phyloP scores from a whole-genome alignment of 192 early-diverging fungal genomes.

The Entomortierella chlamydospora region DNA sequence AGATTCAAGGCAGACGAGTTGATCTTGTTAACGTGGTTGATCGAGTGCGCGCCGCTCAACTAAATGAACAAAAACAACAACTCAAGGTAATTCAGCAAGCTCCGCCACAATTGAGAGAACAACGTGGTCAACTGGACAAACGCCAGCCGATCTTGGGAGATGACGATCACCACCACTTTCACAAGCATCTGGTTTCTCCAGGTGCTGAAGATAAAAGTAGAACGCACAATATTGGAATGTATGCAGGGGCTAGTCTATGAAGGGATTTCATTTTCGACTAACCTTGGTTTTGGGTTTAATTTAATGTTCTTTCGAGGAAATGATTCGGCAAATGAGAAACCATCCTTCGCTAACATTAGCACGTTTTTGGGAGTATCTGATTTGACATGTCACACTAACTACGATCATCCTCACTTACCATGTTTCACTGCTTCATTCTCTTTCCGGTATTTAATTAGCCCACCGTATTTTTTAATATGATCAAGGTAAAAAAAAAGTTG shows the following conservation, averaged over 20 bases:
- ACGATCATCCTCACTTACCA: neutral
- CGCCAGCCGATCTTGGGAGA: neutral
- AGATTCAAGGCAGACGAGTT: neutral
- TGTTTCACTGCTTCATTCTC: neutral
- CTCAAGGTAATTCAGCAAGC: neutral
- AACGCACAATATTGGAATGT: too few relatives aligned
- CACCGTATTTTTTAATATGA: constrained; percentile 44
- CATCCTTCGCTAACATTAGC: too few relatives aligned
- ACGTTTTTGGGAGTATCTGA: too few relatives aligned
- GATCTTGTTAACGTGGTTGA: constrained; percentile 28
- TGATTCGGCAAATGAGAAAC: too few relatives aligned
- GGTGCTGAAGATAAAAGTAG: neutral
- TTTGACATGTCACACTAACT: neutral
- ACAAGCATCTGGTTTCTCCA: neutral
- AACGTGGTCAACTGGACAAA: neutral
- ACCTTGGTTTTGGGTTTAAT: too few relatives aligned
- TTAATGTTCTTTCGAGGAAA: too few relatives aligned
- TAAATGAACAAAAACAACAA: neutral
- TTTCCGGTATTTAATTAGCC: constrained; percentile 29
- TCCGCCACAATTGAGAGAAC: neutral
- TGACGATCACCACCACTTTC: neutral
- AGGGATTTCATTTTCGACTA: too few relatives aligned
- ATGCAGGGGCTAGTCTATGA: too few relatives aligned
- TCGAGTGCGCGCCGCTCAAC: constrained; percentile 24
- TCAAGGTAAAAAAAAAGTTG: constrained; percentile 14